A percentile compares a stretch with the other conserved stretches of the same genome.
These are phyloP conservation scores for Populus alba DNA, from an alignment of 345 rosid genomes.

Conservation along the genomic window DNA sequence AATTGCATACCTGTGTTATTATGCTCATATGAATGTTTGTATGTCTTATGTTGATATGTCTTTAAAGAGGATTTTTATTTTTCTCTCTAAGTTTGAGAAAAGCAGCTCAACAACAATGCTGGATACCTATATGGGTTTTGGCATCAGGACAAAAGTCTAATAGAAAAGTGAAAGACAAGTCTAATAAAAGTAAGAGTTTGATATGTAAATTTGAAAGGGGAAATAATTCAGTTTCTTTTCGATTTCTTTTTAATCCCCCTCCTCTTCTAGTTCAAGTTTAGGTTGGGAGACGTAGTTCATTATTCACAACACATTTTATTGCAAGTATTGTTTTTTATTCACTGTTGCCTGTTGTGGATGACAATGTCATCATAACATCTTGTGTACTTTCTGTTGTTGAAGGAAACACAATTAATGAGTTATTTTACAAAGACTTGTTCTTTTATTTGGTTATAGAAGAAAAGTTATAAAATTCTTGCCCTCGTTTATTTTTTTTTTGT, in stretches of 20 bases:
- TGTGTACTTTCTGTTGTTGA: background rate
- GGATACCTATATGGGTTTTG: background rate
- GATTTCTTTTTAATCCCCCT: background rate
- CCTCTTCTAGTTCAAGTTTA: background rate
- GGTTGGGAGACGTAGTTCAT: background rate
- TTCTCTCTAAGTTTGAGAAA: background rate
- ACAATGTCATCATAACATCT: background rate
- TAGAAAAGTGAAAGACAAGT: background rate
- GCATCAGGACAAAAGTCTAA: background rate
- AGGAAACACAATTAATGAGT: background rate
- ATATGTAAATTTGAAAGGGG: background rate
- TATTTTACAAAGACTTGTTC: background rate
- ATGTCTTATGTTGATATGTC: background rate
- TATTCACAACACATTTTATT: background rate
- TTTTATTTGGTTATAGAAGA: background rate
- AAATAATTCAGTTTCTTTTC: background rate
- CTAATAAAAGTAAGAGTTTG: background rate
- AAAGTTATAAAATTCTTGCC: background rate
- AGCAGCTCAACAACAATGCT: background rate
- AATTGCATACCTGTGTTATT: background rate
- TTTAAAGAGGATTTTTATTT: background rate
- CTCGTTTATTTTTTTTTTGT: background rate
- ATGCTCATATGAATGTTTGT: background rate
- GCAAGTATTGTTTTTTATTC: background rate
- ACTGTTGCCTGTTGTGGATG: background rate